phyloP scores from a whole-genome alignment of 1,284 basidiomycete genomes.

The Pyrrhoderma noxium region DNA sequence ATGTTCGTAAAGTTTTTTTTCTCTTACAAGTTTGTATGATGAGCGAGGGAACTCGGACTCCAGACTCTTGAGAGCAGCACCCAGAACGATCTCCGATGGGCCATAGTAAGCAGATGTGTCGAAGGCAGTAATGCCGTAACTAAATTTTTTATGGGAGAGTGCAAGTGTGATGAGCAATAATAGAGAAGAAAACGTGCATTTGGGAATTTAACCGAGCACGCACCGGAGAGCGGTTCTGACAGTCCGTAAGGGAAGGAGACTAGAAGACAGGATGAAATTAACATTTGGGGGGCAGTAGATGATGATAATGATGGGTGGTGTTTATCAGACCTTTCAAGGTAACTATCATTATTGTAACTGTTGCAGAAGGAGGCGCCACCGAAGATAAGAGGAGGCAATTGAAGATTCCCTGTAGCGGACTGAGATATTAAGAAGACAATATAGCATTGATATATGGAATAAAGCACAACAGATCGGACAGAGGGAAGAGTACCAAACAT shows the following conservation, averaged over 20 bases:
- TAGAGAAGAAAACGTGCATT: neutral
- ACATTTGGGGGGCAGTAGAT: no score
- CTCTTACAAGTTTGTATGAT: conserved; percentile 67
- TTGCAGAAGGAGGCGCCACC: conserved; percentile 70
- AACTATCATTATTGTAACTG: conserved; percentile 58
- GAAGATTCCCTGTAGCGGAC: neutral
- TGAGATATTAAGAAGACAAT: conserved; percentile 25
- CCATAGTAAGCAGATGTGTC: conserved; percentile 91
- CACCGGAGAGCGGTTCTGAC: conserved; percentile 77
- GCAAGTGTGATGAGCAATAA: neutral
- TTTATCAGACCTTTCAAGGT: conserved; percentile 12
- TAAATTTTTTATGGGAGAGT: conserved; percentile 25
- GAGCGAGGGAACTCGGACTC: conserved; percentile 68
- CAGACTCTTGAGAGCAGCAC: conserved; percentile 62
- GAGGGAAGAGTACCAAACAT: conserved; percentile 26
- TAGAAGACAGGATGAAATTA: conserved; percentile 20
- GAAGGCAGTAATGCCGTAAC: conserved; percentile 86
- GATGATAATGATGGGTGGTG: no score
- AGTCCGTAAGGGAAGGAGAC: conserved; percentile 58
- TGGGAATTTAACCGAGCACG: conserved; percentile 16
- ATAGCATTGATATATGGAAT: conserved; percentile 19
- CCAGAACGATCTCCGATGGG: conserved; percentile 84
- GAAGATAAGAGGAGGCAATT: conserved; percentile 49
- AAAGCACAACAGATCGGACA: neutral
- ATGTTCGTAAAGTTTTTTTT: no score